Evolutionary conservation across 129 eudicot genomes (phyloP).

Genomic region (Artemisia annua): DNA sequence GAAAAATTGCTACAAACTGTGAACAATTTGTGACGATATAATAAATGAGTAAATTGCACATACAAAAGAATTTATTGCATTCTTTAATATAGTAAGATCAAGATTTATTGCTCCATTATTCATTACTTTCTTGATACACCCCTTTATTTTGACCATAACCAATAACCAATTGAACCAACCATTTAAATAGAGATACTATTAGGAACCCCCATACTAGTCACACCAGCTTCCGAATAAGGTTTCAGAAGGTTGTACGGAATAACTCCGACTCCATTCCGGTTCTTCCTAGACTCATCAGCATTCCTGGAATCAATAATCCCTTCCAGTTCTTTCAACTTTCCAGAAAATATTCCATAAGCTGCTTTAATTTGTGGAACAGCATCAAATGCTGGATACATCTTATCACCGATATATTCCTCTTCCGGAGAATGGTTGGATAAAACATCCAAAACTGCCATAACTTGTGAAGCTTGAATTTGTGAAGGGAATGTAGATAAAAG

Average conservation of each 20-base stretch:
- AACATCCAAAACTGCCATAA: slow-evolving; percentile 81
- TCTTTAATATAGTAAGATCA: not conserved
- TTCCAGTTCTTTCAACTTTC: slow-evolving; percentile 62
- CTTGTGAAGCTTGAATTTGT: slow-evolving; percentile 62
- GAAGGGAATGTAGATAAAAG: slow-evolving; percentile 67
- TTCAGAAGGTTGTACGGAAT: slow-evolving; percentile 71
- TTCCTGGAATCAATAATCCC: slow-evolving; percentile 62
- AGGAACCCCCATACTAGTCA: slow-evolving; percentile 77
- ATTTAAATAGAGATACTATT: slow-evolving; percentile 78
- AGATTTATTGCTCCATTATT: not conserved
- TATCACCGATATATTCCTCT: slow-evolving; percentile 76
- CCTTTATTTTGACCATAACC: slow-evolving; percentile 2
- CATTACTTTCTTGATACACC: not conserved
- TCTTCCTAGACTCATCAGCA: slow-evolving; percentile 42
- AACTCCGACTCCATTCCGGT: slow-evolving; percentile 77
- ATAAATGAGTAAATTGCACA: too few relatives aligned
- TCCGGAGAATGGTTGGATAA: slow-evolving; percentile 80
- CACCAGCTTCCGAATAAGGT: slow-evolving; percentile 79
- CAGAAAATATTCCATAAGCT: slow-evolving; percentile 52
- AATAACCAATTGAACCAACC: not conserved
- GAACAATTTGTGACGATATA: too few relatives aligned
- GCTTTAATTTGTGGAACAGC: slow-evolving; percentile 51
- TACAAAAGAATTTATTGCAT: not conserved
- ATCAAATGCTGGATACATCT: slow-evolving; percentile 46
- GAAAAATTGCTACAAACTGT: too few relatives aligned